Percentiles rank a stretch among this genome's conserved stretches.
These are phyloP conservation scores for Erythrophleum fordii DNA, from an alignment of 306 rosid species.

Conservation along the genomic window DNA sequence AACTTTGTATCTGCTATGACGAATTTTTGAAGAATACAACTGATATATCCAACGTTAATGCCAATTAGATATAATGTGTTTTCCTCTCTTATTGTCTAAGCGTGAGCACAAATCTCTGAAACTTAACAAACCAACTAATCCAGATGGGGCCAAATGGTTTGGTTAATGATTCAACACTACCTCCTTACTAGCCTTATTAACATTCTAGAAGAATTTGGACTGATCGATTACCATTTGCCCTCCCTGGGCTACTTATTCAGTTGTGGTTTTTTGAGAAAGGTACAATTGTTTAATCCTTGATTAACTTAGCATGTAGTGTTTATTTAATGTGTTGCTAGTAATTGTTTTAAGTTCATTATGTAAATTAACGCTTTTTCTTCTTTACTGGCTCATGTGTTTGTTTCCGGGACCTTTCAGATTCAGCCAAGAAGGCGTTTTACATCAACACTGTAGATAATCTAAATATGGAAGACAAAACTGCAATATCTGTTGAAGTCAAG, in stretches of 20 bases:
- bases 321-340: slow-evolving; percentile 4
- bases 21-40: slow-evolving; percentile 7
- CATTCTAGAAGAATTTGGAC: neutral
- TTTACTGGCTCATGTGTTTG: neutral
- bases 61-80: neutral
- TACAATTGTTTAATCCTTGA: slow-evolving; percentile 4
- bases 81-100: neutral
- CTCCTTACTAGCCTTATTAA: neutral
- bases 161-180: slow-evolving; percentile 2
- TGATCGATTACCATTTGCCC: slow-evolving; percentile 1
- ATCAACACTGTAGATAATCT: slow-evolving; percentile 17
- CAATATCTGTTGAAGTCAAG: slow-evolving; percentile 37
- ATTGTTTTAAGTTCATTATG: neutral
- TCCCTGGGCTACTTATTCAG: neutral
- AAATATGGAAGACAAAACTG: slow-evolving; percentile 60
- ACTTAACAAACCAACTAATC: neutral
- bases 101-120: slow-evolving; percentile 2
- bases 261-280: neutral
- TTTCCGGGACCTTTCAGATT: slow-evolving; percentile 30
- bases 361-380: slow-evolving; percentile 8
- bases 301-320: slow-evolving; percentile 17
- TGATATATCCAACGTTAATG: neutral
- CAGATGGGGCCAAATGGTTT: neutral
- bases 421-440: slow-evolving; percentile 20
- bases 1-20: too few relatives aligned